Percentiles rank a stretch among this genome's conserved stretches.
Conservation (phyloP, 768 basidiomycete genomes). For the Mycena metata region DNA sequence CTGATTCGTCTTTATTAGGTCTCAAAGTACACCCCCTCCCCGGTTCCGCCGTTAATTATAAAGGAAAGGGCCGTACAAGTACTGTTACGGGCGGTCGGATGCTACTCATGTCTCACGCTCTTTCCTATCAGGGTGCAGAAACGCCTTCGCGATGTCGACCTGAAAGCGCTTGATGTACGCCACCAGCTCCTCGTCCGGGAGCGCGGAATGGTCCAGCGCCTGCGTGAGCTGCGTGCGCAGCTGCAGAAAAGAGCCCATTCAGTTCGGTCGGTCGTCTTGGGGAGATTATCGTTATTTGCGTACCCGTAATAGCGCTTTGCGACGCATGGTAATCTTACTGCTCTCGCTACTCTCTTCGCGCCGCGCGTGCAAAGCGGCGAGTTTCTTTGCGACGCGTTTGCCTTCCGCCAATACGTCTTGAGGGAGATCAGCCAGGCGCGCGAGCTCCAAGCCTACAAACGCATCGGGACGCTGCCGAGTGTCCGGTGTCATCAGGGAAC, state of each 20-base stretch:
- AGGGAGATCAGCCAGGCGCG: slow-evolving; percentile 89
- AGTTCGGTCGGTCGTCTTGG: background rate
- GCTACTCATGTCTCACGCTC: background rate
- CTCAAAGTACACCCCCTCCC: too few relatives aligned
- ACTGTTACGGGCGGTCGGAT: too few relatives aligned
- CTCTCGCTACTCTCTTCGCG: slow-evolving; percentile 74
- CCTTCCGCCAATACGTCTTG: slow-evolving; percentile 74
- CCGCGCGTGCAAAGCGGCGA: slow-evolving; percentile 70
- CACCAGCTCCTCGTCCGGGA: slow-evolving; percentile 79
- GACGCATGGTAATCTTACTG: slow-evolving; percentile 67
- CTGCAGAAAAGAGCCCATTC: slow-evolving; percentile 50
- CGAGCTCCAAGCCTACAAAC: slow-evolving; percentile 84
- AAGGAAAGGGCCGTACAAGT: too few relatives aligned
- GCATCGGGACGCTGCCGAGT: too few relatives aligned
- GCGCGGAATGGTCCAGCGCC: slow-evolving; percentile 76
- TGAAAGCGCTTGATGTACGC: slow-evolving; percentile 79
- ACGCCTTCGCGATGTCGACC: slow-evolving; percentile 73
- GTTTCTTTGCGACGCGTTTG: slow-evolving; percentile 68
- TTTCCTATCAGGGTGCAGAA: slow-evolving; percentile 44
- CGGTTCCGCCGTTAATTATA: too few relatives aligned
- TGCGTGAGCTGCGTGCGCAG: slow-evolving; percentile 82
- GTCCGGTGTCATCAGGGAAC: background rate
- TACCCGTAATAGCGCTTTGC: slow-evolving; percentile 80
- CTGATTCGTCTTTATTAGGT: too few relatives aligned
- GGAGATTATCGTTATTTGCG: background rate